A percentile compares a stretch with the other conserved stretches of the same genome.
Evolutionary conservation across 2,329 filamentous ascomycete species (phyloP).

Genomic region (Plenodomus lindquistii): DNA sequence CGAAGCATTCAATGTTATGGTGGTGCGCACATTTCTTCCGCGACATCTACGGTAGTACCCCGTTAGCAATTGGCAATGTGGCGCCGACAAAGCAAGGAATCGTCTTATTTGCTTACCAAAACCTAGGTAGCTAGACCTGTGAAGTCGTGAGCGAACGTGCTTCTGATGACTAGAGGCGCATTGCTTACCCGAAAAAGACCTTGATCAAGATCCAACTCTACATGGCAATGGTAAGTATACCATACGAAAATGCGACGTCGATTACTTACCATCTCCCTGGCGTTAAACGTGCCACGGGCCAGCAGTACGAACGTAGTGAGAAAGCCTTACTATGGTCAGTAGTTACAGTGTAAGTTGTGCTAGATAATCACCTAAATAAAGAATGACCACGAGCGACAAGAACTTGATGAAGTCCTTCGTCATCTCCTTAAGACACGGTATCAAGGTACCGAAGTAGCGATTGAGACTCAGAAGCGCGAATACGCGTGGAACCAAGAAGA

Average conservation of each 20-base stretch:
- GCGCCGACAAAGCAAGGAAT: constrained; percentile 7
- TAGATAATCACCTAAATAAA: constrained; percentile 67
- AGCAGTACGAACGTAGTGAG: constrained; percentile 82
- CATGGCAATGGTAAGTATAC: constrained; percentile 12
- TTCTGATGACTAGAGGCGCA: not conserved
- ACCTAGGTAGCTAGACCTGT: constrained; percentile 68
- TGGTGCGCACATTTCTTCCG: constrained; percentile 48
- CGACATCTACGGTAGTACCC: constrained; percentile 45
- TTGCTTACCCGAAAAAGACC: constrained; percentile 72
- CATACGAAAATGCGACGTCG: too few species aligned
- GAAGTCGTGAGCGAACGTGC: constrained; percentile 1
- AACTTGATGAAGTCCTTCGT: constrained; percentile 89
- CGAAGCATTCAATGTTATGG: not conserved
- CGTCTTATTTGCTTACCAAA: constrained; percentile 58
- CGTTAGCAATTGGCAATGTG: constrained; percentile 24
- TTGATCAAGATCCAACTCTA: constrained; percentile 72
- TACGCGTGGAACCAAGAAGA: constrained; percentile 86
- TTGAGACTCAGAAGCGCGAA: constrained; percentile 85
- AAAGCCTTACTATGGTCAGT: constrained; percentile 60
- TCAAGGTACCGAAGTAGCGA: constrained; percentile 86
- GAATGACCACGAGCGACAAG: constrained; percentile 72
- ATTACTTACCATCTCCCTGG: constrained; percentile 61
- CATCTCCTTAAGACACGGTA: constrained; percentile 93
- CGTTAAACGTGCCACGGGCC: constrained; percentile 69
- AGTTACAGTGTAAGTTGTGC: not conserved